Conservation (phyloP, 805 yeast species). For the Hanseniaspora nectarophila region DNA sequence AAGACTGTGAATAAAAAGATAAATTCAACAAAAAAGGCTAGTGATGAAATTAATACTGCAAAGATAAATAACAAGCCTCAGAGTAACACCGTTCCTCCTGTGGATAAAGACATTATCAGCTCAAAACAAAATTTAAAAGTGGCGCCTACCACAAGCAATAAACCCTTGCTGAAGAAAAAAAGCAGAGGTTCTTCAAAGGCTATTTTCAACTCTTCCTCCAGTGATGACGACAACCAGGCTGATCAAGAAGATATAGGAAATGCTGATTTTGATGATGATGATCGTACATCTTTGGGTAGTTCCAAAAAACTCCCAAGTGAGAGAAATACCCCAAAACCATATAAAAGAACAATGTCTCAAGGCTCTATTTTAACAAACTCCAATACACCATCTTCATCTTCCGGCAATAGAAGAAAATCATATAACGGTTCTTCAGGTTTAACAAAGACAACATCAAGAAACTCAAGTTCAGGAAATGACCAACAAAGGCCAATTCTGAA, state of each 20-base stretch:
- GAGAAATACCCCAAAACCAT: neutral
- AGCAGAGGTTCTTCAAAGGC: neutral
- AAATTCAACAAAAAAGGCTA: neutral
- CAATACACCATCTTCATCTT: neutral
- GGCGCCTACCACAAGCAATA: slow-evolving; percentile 3
- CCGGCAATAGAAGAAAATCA: neutral
- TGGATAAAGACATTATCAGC: neutral
- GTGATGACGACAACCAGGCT: slow-evolving; percentile 1
- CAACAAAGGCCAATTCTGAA: neutral
- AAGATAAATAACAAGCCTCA: neutral
- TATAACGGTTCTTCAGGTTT: neutral
- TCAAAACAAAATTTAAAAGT: neutral
- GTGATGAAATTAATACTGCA: neutral
- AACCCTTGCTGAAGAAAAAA: slow-evolving; percentile 4
- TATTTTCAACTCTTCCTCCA: neutral
- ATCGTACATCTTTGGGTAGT: neutral
- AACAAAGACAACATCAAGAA: slow-evolving; percentile 5
- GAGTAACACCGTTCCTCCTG: neutral
- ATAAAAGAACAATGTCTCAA: slow-evolving; percentile 10
- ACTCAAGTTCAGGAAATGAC: neutral
- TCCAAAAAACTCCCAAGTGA: neutral
- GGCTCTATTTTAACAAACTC: slow-evolving; percentile 1
- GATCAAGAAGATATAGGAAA: slow-evolving; percentile 1
- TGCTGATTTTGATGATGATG: slow-evolving; percentile 7
- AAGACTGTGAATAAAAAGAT: neutral